A percentile compares a stretch with the other conserved stretches of the same genome.
Conservation (phyloP, 1,284 basidiomycete species). For the Papiliotrema flavescens region DNA sequence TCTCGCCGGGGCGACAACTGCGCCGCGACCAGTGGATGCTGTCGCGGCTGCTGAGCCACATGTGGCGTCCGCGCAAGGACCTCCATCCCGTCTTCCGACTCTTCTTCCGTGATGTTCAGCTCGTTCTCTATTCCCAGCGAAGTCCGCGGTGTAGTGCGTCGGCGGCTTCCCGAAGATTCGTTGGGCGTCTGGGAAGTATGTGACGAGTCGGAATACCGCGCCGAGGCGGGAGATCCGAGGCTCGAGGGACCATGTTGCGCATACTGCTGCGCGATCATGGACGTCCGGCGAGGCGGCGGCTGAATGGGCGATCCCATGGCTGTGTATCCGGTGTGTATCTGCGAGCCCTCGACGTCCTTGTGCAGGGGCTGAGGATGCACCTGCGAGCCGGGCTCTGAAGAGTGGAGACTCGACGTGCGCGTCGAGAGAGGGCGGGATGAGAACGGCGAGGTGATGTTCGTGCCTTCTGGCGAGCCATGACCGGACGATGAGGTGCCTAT, state of each 20-base stretch:
- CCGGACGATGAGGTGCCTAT: not conserved
- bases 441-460: not conserved
- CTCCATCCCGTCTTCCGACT: conserved; percentile 12
- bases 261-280: not conserved
- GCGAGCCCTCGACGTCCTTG: not conserved
- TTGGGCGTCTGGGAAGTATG: not conserved
- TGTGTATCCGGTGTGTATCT: not conserved
- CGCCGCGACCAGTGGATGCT: not conserved
- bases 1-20: conserved; percentile 1
- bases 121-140: not conserved
- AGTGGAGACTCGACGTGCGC: not conserved
- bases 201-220: not conserved
- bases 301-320: not conserved
- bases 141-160: not conserved
- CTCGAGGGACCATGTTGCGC: not conserved
- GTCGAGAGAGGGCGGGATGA: not conserved
- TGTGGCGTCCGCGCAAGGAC: conserved; percentile 16
- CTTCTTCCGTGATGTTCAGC: conserved; percentile 3
- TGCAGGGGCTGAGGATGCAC: too few species aligned
- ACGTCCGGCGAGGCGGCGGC: conserved; percentile 4
- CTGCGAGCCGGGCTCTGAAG: not conserved
- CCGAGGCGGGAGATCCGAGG: not conserved
- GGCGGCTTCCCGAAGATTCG: too few species aligned
- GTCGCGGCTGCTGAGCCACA: not conserved
- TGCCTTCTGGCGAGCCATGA: not conserved